Conservation (phyloP, 2,329 filamentous ascomycete genomes). For the Cercospora citrullina region DNA sequence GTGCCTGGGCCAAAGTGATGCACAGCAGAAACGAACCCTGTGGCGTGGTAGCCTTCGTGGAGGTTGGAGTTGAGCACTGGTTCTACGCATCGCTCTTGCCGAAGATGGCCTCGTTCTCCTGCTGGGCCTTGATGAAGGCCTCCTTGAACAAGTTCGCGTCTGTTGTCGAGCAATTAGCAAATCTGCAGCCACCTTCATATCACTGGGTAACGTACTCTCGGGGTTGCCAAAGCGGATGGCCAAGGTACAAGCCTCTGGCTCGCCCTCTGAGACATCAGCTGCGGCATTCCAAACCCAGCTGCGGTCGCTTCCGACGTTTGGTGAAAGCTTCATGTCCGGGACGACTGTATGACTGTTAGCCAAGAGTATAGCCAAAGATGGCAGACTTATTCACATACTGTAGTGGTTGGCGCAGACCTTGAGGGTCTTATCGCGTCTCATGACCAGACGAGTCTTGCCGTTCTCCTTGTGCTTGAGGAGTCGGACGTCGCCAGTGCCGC, state of each 20-base stretch:
- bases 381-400: no score
- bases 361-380: neutral
- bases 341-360: slow-evolving; percentile 62
- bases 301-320: slow-evolving; percentile 96
- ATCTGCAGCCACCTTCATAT: neutral
- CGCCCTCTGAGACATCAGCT: slow-evolving; percentile 96
- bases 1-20: neutral
- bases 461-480: slow-evolving; percentile 99
- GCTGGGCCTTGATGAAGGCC: slow-evolving; percentile 92
- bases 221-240: slow-evolving; percentile 97
- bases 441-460: slow-evolving; percentile 93
- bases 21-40: neutral
- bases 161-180: slow-evolving; percentile 42
- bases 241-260: slow-evolving; percentile 92
- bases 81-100: slow-evolving; percentile 36
- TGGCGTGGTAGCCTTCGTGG: neutral
- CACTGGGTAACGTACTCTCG: slow-evolving; percentile 68
- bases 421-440: slow-evolving; percentile 99
- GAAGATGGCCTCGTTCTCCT: slow-evolving; percentile 91
- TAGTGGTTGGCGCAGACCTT: slow-evolving; percentile 99
- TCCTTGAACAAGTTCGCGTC: slow-evolving; percentile 98
- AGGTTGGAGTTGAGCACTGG: neutral
- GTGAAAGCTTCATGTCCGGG: slow-evolving; percentile 97
- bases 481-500: slow-evolving; percentile 92
- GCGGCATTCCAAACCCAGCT: slow-evolving; percentile 99